Evolutionary conservation across 2,329 filamentous ascomycete species (phyloP).

Genomic region (Dactylellina cionopaga): DNA sequence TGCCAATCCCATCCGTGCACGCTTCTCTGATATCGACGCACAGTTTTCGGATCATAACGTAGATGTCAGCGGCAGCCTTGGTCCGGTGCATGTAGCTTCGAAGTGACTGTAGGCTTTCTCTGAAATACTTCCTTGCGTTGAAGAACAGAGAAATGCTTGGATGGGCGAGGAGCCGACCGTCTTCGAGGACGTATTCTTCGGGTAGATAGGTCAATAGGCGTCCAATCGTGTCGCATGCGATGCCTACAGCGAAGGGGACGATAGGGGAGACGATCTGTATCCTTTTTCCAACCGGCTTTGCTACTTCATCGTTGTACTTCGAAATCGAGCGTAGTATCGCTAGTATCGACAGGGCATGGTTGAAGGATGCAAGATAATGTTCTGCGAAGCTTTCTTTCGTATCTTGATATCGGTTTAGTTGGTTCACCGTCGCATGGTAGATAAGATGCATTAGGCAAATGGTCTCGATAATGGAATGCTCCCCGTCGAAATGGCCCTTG

Average conservation of each 20-base stretch:
- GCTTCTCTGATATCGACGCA: slow-evolving; percentile 50
- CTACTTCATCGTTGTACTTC: slow-evolving; percentile 49
- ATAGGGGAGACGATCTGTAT: slow-evolving; percentile 50
- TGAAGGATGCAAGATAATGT: slow-evolving; percentile 40
- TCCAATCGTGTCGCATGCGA: slow-evolving; percentile 50
- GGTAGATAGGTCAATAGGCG: slow-evolving; percentile 50
- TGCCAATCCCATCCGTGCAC: slow-evolving; percentile 35
- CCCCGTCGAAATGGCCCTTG: slow-evolving; percentile 50
- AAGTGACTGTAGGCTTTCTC: slow-evolving; percentile 44
- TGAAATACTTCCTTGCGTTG: slow-evolving; percentile 43
- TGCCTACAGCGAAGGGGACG: slow-evolving; percentile 40
- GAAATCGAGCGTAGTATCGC: slow-evolving; percentile 37
- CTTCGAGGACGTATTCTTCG: slow-evolving; percentile 48
- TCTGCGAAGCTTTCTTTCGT: slow-evolving; percentile 41
- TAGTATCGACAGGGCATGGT: slow-evolving; percentile 41
- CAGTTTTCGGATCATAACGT: slow-evolving; percentile 48
- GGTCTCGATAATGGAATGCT: slow-evolving; percentile 46
- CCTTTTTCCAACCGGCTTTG: slow-evolving; percentile 40
- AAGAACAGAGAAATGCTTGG: slow-evolving; percentile 46
- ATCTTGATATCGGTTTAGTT: slow-evolving; percentile 48
- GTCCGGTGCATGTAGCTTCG: slow-evolving; percentile 47
- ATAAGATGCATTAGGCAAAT: slow-evolving; percentile 47
- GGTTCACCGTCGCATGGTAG: slow-evolving; percentile 44
- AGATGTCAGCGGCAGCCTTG: slow-evolving; percentile 45
- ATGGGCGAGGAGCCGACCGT: slow-evolving; percentile 49